phyloP scores from a whole-genome alignment of 352 stramenopile species.

The Pythium sp. region DNA sequence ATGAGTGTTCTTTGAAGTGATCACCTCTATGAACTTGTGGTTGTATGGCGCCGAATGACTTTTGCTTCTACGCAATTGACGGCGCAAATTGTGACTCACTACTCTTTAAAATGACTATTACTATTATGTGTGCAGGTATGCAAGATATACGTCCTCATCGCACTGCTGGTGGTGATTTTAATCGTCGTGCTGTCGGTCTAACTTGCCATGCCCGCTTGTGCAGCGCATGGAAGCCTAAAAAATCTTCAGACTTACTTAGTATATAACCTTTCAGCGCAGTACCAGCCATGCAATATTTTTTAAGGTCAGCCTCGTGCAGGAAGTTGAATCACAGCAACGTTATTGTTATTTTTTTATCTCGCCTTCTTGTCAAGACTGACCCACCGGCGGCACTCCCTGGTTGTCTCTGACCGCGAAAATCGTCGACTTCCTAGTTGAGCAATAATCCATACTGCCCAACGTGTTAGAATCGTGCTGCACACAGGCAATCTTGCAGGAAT shows the following conservation, averaged over 20 bases:
- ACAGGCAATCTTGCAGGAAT: neutral
- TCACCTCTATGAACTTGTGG: neutral
- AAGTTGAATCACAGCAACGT: neutral
- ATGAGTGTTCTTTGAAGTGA: neutral
- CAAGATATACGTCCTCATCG: constrained; percentile 74
- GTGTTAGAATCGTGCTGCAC: neutral
- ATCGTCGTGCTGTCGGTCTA: constrained; percentile 48
- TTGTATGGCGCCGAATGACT: neutral
- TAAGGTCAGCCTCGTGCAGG: neutral
- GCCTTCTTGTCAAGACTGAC: neutral
- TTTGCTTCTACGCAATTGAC: neutral
- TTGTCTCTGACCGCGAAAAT: too few relatives aligned
- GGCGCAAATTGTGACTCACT: neutral
- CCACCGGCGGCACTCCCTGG: too few relatives aligned
- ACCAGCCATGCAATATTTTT: neutral
- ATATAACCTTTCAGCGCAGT: too few relatives aligned
- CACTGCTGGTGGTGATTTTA: constrained; percentile 56
- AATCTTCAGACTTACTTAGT: too few relatives aligned
- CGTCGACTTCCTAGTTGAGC: too few relatives aligned
- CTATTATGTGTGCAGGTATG: constrained; percentile 29
- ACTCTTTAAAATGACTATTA: neutral
- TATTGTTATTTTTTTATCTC: neutral
- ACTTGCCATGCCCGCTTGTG: too few relatives aligned
- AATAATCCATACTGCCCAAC: too few relatives aligned
- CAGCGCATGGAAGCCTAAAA: too few relatives aligned